Evolutionary conservation across 768 basidiomycete genomes (phyloP).

Genomic region (Serpula lacrymans): DNA sequence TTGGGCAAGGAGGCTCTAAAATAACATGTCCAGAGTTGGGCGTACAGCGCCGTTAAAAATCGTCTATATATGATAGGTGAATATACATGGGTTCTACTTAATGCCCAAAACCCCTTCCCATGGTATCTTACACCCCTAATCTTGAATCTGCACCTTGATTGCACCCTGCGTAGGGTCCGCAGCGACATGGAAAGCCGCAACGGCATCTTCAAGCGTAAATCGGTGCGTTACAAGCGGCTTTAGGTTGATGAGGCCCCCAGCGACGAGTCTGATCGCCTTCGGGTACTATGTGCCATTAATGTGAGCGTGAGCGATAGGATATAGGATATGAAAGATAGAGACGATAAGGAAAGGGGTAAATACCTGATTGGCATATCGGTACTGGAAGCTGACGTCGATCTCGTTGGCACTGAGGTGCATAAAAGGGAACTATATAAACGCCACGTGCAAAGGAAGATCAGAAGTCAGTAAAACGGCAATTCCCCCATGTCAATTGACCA

Average conservation of each 20-base stretch:
- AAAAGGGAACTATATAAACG: slow-evolving; percentile 53
- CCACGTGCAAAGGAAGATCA: slow-evolving; percentile 1
- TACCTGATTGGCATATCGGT: slow-evolving; percentile 65
- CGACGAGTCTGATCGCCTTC: slow-evolving; percentile 80
- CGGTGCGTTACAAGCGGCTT: slow-evolving; percentile 80
- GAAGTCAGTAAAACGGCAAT: background rate
- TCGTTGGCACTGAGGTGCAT: slow-evolving; percentile 72
- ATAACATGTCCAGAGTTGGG: too few relatives aligned
- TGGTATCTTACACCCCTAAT: too few relatives aligned
- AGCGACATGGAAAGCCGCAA: slow-evolving; percentile 75
- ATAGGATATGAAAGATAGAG: background rate
- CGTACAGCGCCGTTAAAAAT: too few relatives aligned
- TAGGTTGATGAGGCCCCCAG: slow-evolving; percentile 65
- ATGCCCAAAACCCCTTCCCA: too few relatives aligned
- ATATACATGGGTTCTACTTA: too few relatives aligned
- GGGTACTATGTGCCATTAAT: slow-evolving; percentile 52
- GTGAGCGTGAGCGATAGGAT: background rate
- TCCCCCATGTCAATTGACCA: too few relatives aligned
- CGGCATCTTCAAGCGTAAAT: slow-evolving; percentile 68
- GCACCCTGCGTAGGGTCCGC: slow-evolving; percentile 65
- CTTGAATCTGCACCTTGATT: slow-evolving; percentile 66
- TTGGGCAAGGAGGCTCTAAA: too few relatives aligned
- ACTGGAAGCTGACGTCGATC: slow-evolving; percentile 66
- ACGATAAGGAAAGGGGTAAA: background rate
- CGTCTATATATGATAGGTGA: too few relatives aligned